A percentile compares a stretch with the other conserved stretches of the same genome.
Evolutionary conservation across 352 stramenopile species (phyloP).

Genomic region (Aphanomyces astaci): DNA sequence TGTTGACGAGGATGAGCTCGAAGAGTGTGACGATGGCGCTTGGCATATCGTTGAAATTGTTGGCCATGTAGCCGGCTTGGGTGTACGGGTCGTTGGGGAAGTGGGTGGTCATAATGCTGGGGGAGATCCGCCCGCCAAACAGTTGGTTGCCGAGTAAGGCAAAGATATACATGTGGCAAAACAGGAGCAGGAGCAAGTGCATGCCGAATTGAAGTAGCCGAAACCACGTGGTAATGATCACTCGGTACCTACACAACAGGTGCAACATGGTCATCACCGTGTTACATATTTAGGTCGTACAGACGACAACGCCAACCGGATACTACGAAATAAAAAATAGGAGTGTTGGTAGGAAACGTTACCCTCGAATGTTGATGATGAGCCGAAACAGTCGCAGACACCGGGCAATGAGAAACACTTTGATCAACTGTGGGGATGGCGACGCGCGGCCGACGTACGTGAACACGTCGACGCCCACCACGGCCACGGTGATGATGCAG

Average conservation of each 20-base stretch:
- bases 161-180: slow-evolving; percentile 26
- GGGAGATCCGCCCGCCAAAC: slow-evolving; percentile 20
- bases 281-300: too few species aligned
- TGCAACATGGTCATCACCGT: too few species aligned
- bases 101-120: not conserved
- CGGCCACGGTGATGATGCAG: slow-evolving; percentile 58
- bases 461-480: slow-evolving; percentile 44
- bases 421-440: slow-evolving; percentile 42
- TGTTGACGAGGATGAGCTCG: slow-evolving; percentile 72
- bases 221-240: slow-evolving; percentile 22
- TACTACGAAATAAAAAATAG: too few species aligned
- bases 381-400: slow-evolving; percentile 34
- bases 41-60: slow-evolving; percentile 76
- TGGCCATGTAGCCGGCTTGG: slow-evolving; percentile 43
- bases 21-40: slow-evolving; percentile 55
- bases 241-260: slow-evolving; percentile 23
- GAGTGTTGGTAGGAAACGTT: not conserved
- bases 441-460: slow-evolving; percentile 30
- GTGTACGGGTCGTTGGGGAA: slow-evolving; percentile 12
- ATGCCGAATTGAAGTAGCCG: slow-evolving; percentile 15
- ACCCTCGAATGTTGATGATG: slow-evolving; percentile 22
- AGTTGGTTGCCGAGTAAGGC: slow-evolving; percentile 33
- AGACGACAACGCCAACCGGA: not conserved
- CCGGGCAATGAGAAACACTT: slow-evolving; percentile 45
- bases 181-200: slow-evolving; percentile 24